Evolutionary conservation across 345 rosid genomes (phyloP).

Genomic region (Arabis hirsuta): DNA sequence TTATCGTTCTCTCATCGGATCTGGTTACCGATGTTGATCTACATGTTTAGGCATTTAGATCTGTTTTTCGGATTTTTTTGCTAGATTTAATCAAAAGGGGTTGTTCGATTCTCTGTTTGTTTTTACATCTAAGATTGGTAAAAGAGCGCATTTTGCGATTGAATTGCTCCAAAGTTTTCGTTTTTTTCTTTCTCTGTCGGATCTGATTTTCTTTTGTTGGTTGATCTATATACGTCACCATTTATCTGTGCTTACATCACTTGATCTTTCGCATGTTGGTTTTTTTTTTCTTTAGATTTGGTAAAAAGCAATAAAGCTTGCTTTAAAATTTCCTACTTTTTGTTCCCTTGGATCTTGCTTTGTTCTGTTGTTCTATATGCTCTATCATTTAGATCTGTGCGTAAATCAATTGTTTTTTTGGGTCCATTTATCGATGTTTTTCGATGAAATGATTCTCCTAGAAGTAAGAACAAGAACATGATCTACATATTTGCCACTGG

Average conservation of each 20-base stretch:
- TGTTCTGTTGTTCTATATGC: neutral
- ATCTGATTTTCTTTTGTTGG: constrained; percentile 1
- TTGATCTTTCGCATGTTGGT: neutral
- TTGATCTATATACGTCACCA: constrained; percentile 31
- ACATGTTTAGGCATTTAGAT: constrained; percentile 31
- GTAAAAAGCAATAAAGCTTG: neutral
- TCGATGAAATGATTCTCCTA: neutral
- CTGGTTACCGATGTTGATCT: constrained; percentile 21
- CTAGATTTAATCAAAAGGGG: neutral
- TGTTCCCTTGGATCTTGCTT: constrained; percentile 12
- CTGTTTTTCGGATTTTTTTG: constrained; percentile 1
- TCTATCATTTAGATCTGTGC: no score
- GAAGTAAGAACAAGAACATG: neutral
- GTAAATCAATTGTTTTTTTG: no score
- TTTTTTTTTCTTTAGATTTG: neutral
- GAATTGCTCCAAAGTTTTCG: neutral
- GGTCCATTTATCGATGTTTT: no score
- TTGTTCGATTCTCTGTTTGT: neutral
- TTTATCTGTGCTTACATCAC: constrained; percentile 33
- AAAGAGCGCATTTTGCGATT: constrained; percentile 1
- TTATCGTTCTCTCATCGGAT: constrained; percentile 17
- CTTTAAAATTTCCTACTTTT: neutral
- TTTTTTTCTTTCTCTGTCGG: constrained; percentile 12
- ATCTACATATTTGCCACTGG: neutral
- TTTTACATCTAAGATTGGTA: neutral